Evolutionary conservation across 345 rosid genomes (phyloP).

Genomic region (Citrus inodora): DNA sequence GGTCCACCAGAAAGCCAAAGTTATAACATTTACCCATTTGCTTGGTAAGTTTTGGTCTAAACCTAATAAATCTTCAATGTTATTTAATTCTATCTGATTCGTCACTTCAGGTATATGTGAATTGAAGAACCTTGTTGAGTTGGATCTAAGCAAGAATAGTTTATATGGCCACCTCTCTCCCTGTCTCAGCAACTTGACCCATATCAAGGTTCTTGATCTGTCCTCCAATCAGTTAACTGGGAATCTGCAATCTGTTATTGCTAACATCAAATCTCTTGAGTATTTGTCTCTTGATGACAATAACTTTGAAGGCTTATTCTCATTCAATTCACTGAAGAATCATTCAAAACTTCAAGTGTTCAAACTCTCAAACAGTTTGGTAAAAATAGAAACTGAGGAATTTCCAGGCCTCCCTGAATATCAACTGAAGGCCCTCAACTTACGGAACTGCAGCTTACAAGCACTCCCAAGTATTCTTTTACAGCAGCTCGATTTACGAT

Average conservation of each 20-base stretch:
- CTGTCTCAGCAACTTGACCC: conserved; percentile 12
- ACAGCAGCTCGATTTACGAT: background rate
- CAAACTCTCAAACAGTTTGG: background rate
- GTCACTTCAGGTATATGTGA: background rate
- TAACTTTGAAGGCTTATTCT: background rate
- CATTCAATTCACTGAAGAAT: background rate
- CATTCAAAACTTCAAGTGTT: background rate
- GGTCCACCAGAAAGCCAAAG: no score
- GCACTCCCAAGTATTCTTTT: background rate
- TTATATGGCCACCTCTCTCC: background rate
- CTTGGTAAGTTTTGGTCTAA: no score
- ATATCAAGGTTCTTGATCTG: conserved; percentile 6
- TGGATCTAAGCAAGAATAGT: background rate
- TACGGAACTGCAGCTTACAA: background rate
- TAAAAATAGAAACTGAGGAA: background rate
- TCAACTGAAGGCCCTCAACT: background rate
- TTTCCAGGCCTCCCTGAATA: background rate
- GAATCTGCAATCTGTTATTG: conserved; percentile 1
- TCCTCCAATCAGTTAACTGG: background rate
- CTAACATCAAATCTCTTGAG: background rate
- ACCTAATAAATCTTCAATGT: no score
- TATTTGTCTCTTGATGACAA: conserved; percentile 3
- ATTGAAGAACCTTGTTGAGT: background rate
- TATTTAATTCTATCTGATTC: background rate
- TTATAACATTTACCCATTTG: no score